phyloP scores from a whole-genome alignment of 208 protist genomes.

The Trichomonas gallinae region DNA sequence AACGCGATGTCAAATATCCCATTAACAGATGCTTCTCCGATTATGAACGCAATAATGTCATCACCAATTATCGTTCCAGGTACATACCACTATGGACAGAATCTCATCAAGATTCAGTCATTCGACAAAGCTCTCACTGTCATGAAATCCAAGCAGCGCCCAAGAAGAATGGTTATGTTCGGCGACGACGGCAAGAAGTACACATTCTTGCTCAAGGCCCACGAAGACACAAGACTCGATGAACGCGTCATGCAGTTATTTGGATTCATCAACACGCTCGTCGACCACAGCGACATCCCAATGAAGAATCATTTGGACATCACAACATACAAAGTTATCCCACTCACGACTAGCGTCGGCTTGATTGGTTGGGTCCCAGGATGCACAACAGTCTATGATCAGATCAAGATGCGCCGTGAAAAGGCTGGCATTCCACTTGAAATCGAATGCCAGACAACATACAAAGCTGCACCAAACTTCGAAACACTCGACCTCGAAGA shows the following conservation, averaged over 20 bases:
- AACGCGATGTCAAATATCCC: neutral
- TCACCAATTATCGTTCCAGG: neutral
- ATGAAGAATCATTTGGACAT: neutral
- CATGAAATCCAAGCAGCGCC: neutral
- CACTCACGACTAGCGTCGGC: neutral
- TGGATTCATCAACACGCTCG: neutral
- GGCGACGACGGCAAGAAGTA: neutral
- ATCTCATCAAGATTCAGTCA: neutral
- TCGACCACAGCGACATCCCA: neutral
- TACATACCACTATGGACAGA: neutral
- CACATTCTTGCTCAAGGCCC: neutral
- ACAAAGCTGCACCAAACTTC: neutral
- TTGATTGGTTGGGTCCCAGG: neutral
- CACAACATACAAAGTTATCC: constrained; percentile 4
- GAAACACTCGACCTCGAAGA: neutral
- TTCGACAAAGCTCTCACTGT: neutral
- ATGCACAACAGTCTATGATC: neutral
- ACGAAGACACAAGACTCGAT: constrained; percentile 6
- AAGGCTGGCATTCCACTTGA: neutral
- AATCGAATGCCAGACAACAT: neutral
- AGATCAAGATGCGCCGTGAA: neutral
- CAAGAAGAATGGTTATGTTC: neutral
- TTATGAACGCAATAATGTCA: neutral
- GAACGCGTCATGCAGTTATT: constrained; percentile 19
- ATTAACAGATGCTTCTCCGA: neutral